phyloP scores from a whole-genome alignment of 2,329 filamentous ascomycete species.

The Penicillium sp. region DNA sequence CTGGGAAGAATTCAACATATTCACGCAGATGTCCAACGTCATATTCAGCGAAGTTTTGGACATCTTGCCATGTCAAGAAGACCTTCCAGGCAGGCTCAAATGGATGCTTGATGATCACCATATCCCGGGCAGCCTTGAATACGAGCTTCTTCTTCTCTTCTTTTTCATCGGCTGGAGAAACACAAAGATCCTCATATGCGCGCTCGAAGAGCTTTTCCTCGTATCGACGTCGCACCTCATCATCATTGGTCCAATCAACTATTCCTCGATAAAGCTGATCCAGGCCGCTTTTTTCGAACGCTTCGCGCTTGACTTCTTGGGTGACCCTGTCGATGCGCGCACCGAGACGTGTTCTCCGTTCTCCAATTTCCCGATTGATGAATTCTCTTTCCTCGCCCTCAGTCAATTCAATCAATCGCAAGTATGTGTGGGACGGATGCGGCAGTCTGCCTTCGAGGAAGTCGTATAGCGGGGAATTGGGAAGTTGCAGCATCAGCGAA shows the following conservation, averaged over 20 bases:
- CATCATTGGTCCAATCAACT: constrained; percentile 88
- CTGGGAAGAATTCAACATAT: constrained; percentile 82
- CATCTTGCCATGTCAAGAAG: constrained; percentile 84
- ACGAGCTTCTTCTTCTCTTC: constrained; percentile 70
- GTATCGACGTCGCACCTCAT: constrained; percentile 77
- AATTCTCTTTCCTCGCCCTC: constrained; percentile 85
- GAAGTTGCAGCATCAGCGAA: constrained; percentile 75
- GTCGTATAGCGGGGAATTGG: constrained; percentile 76
- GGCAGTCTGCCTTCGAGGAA: constrained; percentile 82
- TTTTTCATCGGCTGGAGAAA: constrained; percentile 70
- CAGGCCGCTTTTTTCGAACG: constrained; percentile 74
- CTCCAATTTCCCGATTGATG: constrained; percentile 87
- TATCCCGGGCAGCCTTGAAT: constrained; percentile 76
- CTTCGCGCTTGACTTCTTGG: constrained; percentile 81
- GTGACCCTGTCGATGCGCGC: constrained; percentile 83
- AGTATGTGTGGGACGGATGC: constrained; percentile 77
- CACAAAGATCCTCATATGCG: constrained; percentile 74
- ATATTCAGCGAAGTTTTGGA: constrained; percentile 71
- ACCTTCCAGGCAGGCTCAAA: constrained; percentile 90
- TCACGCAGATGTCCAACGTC: constrained; percentile 76
- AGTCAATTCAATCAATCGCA: constrained; percentile 76
- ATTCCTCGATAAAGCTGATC: constrained; percentile 78
- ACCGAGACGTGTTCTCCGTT: constrained; percentile 83
- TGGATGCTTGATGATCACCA: constrained; percentile 95
- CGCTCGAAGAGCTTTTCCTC: constrained; percentile 88